Conservation (phyloP, 768 basidiomycete genomes). For the Pleurotus tuber-regium region DNA sequence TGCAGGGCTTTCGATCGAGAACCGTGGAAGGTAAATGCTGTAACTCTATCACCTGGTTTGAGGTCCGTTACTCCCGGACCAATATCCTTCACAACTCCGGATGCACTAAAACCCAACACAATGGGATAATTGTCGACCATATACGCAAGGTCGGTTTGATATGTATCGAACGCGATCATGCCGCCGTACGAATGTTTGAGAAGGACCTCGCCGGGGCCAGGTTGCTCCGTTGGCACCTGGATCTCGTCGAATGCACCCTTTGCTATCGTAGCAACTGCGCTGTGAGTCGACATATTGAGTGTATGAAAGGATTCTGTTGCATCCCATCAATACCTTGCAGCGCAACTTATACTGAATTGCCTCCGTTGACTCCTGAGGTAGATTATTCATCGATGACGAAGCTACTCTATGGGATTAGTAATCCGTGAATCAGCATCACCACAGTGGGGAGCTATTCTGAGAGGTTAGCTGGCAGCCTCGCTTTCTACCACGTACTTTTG, state of each 20-base stretch:
- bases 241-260: slow-evolving; percentile 14
- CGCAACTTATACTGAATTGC: no score
- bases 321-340: no score
- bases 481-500: no score
- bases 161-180: slow-evolving; percentile 32
- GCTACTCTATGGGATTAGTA: no score
- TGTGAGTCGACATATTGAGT: slow-evolving; percentile 1
- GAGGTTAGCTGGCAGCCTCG: no score
- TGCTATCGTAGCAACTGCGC: slow-evolving; percentile 7
- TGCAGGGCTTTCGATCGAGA: slow-evolving; percentile 33
- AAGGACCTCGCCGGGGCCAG: slow-evolving; percentile 31
- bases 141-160: slow-evolving; percentile 30
- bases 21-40: slow-evolving; percentile 24
- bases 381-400: no score
- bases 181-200: slow-evolving; percentile 35
- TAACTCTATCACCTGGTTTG: slow-evolving; percentile 33
- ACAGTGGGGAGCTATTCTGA: no score
- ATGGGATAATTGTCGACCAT: slow-evolving; percentile 26
- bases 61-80: slow-evolving; percentile 31
- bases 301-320: no score
- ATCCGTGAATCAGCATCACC: no score
- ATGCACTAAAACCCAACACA: slow-evolving; percentile 32
- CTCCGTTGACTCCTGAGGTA: no score
- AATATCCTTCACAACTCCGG: slow-evolving; percentile 30
- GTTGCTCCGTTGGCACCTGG: slow-evolving; percentile 28